Base-by-base conservation (phyloP, 306 rosid species). In the Cucumis cinereus region DNA sequence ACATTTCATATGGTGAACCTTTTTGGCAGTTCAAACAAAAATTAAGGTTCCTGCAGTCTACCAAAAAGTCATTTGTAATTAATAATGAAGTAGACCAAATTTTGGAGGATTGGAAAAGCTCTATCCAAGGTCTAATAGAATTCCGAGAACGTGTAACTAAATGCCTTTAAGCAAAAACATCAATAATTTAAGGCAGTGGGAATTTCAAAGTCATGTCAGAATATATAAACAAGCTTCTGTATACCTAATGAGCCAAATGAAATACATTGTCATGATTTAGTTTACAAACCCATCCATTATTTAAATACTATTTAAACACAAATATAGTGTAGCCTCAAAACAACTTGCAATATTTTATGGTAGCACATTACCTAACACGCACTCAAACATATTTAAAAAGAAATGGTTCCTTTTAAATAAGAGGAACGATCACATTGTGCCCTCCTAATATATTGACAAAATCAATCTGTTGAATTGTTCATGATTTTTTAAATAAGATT, bases 91-190 rank as follows among this genome's bases (percentile, higher is more conserved):
- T 38, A 10, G 52, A 66, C 50, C 73, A n/a, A 66, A 40, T 4
- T 66, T 38, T n/a, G 70, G 50, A 64, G 72, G 36, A 35, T 0
- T 64, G 28, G 52, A 66, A 66, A 38, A 66, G 73, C 73, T 66
- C 52, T 38, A 38, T n/a, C 73, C 73, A 6, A 66, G 73, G 73
- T 36, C 28, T 38, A 66, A 38, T 38, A 66, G 73, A 66, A 66
- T 66, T 66, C 50, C 52, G 14, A 66, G 73, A 66, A 66, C 73
- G 50, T 66, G 73, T 36, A 64, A 66, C 73, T 66, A 66, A 66
- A 66, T 66, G 52, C 72, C 72, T 66, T 66, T n/a, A 38, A 66
- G 47, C 17, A 66, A 36, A 38, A 66, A 38, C 50, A 38, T 66
- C 52, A 66, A 66, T 40, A 66, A 66, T 66, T 66, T 38, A 66